Evolutionary conservation across 73 alveolate species (phyloP).

Genomic region (Symbiodinium natans): DNA sequence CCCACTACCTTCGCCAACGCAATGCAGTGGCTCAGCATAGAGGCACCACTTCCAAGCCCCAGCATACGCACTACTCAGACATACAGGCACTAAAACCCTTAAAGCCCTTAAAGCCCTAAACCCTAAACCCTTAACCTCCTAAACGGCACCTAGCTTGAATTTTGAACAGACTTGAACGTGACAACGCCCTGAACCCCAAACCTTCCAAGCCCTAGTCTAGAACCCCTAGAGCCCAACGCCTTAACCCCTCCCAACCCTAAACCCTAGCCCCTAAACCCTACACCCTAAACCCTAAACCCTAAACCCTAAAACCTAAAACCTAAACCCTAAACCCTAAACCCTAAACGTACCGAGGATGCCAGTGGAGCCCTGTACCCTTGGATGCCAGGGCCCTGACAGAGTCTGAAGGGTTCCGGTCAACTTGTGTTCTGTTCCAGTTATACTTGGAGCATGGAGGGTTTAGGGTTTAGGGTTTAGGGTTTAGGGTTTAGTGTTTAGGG

Average conservation of each 20-base stretch:
- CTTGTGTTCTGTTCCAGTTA: no score
- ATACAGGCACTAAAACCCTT: neutral
- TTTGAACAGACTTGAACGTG: no score
- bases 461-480: no score
- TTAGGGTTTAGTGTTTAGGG: neutral
- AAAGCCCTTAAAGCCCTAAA: neutral
- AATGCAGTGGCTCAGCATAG: no score
- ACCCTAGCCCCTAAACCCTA: neutral
- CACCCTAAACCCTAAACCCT: neutral
- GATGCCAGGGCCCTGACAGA: neutral
- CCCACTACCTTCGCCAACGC: no score
- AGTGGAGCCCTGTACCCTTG: constrained; percentile 36
- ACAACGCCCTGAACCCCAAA: no score
- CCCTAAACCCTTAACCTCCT: neutral
- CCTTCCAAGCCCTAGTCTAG: no score
- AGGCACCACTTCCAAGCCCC: neutral
- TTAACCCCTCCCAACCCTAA: neutral
- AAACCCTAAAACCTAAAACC: no score
- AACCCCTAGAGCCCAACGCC: neutral
- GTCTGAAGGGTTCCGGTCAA: no score
- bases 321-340: neutral
- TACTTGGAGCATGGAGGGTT: neutral
- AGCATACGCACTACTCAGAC: neutral
- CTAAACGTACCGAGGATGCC: constrained; percentile 9
- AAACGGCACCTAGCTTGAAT: no score